Conservation (phyloP, 805 yeast genomes). For the Starmerella sirachaensis region DNA sequence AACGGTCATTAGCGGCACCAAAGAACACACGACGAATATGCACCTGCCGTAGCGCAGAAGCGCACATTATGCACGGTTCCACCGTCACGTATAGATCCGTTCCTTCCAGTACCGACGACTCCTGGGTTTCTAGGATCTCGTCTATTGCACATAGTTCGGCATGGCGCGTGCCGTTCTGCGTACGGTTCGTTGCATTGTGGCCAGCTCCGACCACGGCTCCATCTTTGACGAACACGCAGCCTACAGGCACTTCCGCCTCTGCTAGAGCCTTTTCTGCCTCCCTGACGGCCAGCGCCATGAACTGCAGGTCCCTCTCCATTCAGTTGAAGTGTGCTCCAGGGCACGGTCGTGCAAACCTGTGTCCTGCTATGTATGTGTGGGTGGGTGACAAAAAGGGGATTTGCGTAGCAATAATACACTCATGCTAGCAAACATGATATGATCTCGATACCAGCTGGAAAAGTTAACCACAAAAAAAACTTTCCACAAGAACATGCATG, state of each 20-base stretch:
- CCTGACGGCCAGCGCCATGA: conserved; percentile 30
- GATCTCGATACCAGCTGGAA: too few species aligned
- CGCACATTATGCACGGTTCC: conserved; percentile 98
- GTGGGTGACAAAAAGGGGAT: too few species aligned
- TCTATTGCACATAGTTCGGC: conserved; percentile 84
- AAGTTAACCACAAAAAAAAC: too few species aligned
- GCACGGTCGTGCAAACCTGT: background rate
- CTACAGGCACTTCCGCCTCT: conserved; percentile 73
- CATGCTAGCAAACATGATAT: too few species aligned
- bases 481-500: too few species aligned
- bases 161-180: conserved; percentile 78
- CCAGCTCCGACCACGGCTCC: conserved; percentile 56
- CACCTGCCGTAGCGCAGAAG: conserved; percentile 73
- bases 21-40: conserved; percentile 63
- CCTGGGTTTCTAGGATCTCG: conserved; percentile 32
- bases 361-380: background rate
- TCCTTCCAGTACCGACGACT: conserved; percentile 33
- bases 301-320: conserved; percentile 22
- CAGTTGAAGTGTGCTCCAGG: background rate
- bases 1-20: conserved; percentile 90
- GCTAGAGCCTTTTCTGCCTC: conserved; percentile 52
- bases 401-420: too few species aligned
- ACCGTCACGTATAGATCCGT: conserved; percentile 81
- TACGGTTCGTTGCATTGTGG: conserved; percentile 73
- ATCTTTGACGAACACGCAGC: conserved; percentile 55